Evolutionary conservation across 2,329 filamentous ascomycete species (phyloP).

Genomic region (Paecilomyces dactylethromorphus): DNA sequence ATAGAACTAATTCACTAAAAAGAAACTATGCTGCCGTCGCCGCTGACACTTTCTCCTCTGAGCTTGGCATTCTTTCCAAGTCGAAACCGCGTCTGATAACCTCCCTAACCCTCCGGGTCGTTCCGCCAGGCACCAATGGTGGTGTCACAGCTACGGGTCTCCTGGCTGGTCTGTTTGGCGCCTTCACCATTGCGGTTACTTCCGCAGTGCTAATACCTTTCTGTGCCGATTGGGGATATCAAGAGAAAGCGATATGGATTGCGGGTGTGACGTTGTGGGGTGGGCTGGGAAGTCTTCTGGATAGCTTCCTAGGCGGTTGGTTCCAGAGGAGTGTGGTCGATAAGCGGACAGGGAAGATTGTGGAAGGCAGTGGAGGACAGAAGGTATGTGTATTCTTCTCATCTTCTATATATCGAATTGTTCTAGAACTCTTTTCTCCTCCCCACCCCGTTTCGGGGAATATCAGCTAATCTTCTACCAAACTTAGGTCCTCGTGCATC

Average conservation of each 20-base stretch:
- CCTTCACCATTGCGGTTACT: slow-evolving; percentile 61
- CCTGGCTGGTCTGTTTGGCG: slow-evolving; percentile 65
- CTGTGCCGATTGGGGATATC: slow-evolving; percentile 40
- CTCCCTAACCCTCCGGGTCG: slow-evolving; percentile 64
- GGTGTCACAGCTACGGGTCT: slow-evolving; percentile 75
- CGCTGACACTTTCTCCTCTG: slow-evolving; percentile 90
- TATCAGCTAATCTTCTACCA: neutral
- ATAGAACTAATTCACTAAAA: neutral
- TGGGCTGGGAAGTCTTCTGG: slow-evolving; percentile 70
- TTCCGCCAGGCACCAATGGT: slow-evolving; percentile 89
- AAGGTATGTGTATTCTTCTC: slow-evolving; percentile 39
- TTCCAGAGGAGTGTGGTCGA: slow-evolving; percentile 85
- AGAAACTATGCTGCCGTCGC: slow-evolving; percentile 83
- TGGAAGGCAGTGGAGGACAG: slow-evolving; percentile 74
- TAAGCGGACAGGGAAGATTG: slow-evolving; percentile 72
- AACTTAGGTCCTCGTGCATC: slow-evolving; percentile 29
- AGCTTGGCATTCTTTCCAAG: slow-evolving; percentile 82
- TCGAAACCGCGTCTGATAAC: slow-evolving; percentile 78
- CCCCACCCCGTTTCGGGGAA: neutral
- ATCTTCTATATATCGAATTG: neutral
- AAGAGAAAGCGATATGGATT: slow-evolving; percentile 44
- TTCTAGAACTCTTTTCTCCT: neutral
- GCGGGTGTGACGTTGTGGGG: slow-evolving; percentile 64
- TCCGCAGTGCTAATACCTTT: slow-evolving; percentile 64
- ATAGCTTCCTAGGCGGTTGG: slow-evolving; percentile 79